Evolutionary conservation across 2,329 filamentous ascomycete genomes (phyloP).

Genomic region (Arthrobotrys sphaeroides): DNA sequence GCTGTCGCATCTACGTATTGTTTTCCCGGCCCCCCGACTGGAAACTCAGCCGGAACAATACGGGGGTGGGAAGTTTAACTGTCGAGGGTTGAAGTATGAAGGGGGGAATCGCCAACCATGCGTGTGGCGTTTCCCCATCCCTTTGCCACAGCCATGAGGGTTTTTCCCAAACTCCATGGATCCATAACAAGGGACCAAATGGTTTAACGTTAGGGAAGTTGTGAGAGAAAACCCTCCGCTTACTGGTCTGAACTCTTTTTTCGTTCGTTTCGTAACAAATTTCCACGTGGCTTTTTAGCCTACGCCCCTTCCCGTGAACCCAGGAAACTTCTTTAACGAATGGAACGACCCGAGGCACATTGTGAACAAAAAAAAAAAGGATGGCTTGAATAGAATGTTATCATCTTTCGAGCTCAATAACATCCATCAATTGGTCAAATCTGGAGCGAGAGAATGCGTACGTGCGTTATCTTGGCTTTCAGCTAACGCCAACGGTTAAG

Average conservation of each 20-base stretch:
- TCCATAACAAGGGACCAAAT: not conserved
- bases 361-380: not conserved
- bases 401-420: too few species aligned
- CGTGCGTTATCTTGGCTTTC: not conserved
- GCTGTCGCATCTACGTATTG: not conserved
- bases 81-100: too few species aligned
- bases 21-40: not conserved
- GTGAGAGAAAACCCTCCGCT: slow-evolving; percentile 14
- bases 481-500: slow-evolving; percentile 35
- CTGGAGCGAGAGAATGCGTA: not conserved
- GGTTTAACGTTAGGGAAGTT: not conserved
- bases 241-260: slow-evolving; percentile 3
- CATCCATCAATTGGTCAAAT: too few species aligned
- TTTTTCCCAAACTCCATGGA: not conserved
- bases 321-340: not conserved
- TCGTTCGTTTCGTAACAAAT: slow-evolving; percentile 29
- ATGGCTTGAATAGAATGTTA: too few species aligned
- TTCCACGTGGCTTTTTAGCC: slow-evolving; percentile 54
- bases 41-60: not conserved
- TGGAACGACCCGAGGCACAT: not conserved
- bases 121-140: slow-evolving; percentile 2
- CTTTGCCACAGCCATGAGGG: slow-evolving; percentile 41
- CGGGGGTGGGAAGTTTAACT: not conserved
- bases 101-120: not conserved
- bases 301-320: slow-evolving; percentile 38